These are phyloP conservation scores for Nymphaea colorata DNA, from an alignment of 164 flowering plant species.

Conservation along the genomic window DNA sequence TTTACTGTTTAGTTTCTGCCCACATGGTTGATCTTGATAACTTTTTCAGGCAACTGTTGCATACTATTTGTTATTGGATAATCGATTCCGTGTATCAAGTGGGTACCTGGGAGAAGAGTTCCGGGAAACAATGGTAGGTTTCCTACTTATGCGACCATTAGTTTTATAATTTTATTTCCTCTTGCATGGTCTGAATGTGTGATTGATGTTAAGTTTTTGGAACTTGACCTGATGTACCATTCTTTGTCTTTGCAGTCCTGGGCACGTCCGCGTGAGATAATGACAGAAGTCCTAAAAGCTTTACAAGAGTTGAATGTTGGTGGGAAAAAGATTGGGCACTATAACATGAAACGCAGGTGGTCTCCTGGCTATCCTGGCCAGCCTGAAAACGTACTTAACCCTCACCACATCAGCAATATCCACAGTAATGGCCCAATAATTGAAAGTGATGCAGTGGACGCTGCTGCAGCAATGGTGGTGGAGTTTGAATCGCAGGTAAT, in stretches of 20 bases:
- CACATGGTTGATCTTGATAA: background rate
- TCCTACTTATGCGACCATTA: too few relatives aligned
- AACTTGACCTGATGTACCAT: too few relatives aligned
- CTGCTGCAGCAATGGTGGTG: slow-evolving; percentile 36
- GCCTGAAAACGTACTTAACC: slow-evolving; percentile 30
- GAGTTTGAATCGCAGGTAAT: slow-evolving; percentile 91
- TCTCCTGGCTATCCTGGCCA: slow-evolving; percentile 33
- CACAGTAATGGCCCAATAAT: slow-evolving; percentile 50
- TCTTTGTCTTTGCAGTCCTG: slow-evolving; percentile 41
- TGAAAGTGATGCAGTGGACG: slow-evolving; percentile 34
- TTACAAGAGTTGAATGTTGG: slow-evolving; percentile 67
- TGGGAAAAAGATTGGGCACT: slow-evolving; percentile 89
- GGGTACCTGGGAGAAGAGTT: slow-evolving; percentile 95
- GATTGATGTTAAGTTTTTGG: too few relatives aligned
- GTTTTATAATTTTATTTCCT: too few relatives aligned
- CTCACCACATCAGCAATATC: slow-evolving; percentile 27
- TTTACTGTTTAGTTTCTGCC: background rate
- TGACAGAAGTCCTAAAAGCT: slow-evolving; percentile 81
- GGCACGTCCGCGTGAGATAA: slow-evolving; percentile 84
- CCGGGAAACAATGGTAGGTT: slow-evolving; percentile 70
- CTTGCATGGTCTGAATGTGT: too few relatives aligned
- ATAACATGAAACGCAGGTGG: slow-evolving; percentile 95
- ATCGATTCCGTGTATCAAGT: slow-evolving; percentile 68
- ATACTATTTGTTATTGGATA: slow-evolving; percentile 84
- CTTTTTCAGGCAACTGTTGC: slow-evolving; percentile 78